Base-by-base conservation (phyloP, 768 basidiomycete genomes). In the Trametes gibbosa region DNA sequence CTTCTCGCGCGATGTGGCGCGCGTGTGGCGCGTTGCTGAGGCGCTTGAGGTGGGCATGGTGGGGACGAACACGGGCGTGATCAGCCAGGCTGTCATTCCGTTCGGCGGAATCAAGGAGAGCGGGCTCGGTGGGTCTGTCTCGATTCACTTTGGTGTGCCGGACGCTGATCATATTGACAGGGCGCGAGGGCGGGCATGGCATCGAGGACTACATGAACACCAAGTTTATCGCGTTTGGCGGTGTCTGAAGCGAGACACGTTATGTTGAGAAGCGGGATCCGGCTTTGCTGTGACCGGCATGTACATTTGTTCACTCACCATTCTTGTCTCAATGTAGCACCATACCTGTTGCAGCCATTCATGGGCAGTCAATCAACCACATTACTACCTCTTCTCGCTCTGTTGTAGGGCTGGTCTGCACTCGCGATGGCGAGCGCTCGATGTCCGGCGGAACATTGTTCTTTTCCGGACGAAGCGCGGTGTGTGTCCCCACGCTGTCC, bases 1-100 rank as follows among this genome's bases (percentile, higher is more conserved):
- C 79, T 99, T 86, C 79, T 83, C 85, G 35, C 74, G 84, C 39
- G 96, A 98, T 69, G 79, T 97, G 5, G 90, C 92, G 3, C 76
- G 95, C 39, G 87, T 92, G 42, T 98, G 92, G 91, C 83, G 96
- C 41, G 95, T 99, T 17, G 93, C 95, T 16, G 97, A 97, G 77
- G 88, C 81, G 64, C 77, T 98, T 27, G 93, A 99, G 73, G 93
- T 95, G 6, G 96, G 95, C 5, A 98, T 88, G 86, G 92, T 95
- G 23, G 92, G 90, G 32, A 79, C 82, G 48, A 95, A 95, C 73
- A 91, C 91, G 1, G 89, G 89, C 3, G 50, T 86, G 56, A 83
- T 96, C 68, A 90, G 87, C 57, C 85, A 88, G 70, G 88, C 87
- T 25, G 78, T 77, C 14, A 86, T 93, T 76, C 92, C 93, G 19